Evolutionary conservation across 768 basidiomycete species (phyloP), one percentile per base, ranked within the genome.

Genomic region (Suillus tomentosus): DNA sequence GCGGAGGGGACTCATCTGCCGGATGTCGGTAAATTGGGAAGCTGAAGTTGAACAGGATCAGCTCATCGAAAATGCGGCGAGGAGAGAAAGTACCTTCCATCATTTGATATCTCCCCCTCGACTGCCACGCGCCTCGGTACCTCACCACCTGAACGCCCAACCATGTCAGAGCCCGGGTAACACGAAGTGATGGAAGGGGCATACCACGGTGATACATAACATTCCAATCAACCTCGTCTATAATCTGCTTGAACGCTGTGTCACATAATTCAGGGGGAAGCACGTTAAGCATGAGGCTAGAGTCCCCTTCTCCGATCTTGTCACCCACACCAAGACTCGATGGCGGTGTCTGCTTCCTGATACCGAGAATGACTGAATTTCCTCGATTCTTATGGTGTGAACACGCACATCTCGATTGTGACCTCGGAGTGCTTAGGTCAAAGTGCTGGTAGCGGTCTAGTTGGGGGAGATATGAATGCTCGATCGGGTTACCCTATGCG

Each of bases 21-120:
- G 92, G 92, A 72, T 93, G 91, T 40, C 92, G 86, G 73, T 94
- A 94, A 60, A 94, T 81, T 5, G 92, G 92, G 71, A 85, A 87
- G 69, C 89, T 91, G 64, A 8, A 31, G 24, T 42, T 42, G 43
- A 54, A 47, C 19, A 45, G 15, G 17, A 14, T 58, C 31, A 55
- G 19, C 37, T 42, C 42, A 40, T 37, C 45, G 19, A 56, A 51
- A 60, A 59, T 47, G 24, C 48, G 62, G 66, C 27, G 24, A 50
- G 36, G 51, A 74, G 56, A 13, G 64, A 56, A 63, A 66, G 67
- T 61, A 82, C 85, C 83, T 84, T 50, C 84, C 82, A 65, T 85
- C 85, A 45, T 74, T 69, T 36, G 72, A 74, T n/a, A 88, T 74
- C 45, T 81, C 75, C 27, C 87, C 87, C 71, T 89, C 78, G 31